phyloP scores from a whole-genome alignment of 2,329 filamentous ascomycete species.

The Coniochaeta pulveracea region DNA sequence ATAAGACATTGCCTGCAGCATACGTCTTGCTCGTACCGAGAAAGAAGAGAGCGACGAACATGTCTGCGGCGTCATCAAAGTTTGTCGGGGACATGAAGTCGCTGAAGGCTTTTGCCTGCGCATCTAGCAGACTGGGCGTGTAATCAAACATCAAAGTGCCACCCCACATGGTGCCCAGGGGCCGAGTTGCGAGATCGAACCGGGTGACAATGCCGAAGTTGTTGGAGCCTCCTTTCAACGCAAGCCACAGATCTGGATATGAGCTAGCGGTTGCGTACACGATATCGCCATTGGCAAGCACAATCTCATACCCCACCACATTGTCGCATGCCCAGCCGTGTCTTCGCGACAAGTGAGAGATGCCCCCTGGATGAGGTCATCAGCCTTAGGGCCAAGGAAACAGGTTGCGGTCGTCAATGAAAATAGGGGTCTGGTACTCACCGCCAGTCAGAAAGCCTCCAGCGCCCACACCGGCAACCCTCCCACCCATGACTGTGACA shows the following conservation, averaged over 20 bases:
- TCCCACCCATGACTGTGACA: constrained; percentile 13
- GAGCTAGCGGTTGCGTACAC: constrained; percentile 21
- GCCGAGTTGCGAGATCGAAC: constrained; percentile 10
- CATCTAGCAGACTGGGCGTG: constrained; percentile 3
- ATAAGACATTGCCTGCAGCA: background rate
- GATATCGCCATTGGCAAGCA: constrained; percentile 27
- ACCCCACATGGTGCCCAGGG: constrained; percentile 12
- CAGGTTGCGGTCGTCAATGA: too few relatives aligned
- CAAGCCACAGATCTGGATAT: constrained; percentile 12
- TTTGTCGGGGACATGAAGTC: constrained; percentile 6
- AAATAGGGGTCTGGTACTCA: too few relatives aligned
- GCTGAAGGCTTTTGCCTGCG: constrained; percentile 7
- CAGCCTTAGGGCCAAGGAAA: too few relatives aligned
- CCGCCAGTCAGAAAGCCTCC: constrained; percentile 17
- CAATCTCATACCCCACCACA: constrained; percentile 26
- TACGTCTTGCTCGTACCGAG: background rate
- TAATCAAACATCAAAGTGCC: constrained; percentile 11
- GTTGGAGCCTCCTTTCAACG: constrained; percentile 30
- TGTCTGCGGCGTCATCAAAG: constrained; percentile 4
- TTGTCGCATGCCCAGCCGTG: constrained; percentile 29
- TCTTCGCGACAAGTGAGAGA: constrained; percentile 14
- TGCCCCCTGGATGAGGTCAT: too few relatives aligned
- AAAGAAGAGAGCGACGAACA: constrained; percentile 1
- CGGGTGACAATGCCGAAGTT: constrained; percentile 27
- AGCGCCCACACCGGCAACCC: constrained; percentile 16